Conservation (phyloP, 768 basidiomycete genomes). For the Fomitopsis pulvina region DNA sequence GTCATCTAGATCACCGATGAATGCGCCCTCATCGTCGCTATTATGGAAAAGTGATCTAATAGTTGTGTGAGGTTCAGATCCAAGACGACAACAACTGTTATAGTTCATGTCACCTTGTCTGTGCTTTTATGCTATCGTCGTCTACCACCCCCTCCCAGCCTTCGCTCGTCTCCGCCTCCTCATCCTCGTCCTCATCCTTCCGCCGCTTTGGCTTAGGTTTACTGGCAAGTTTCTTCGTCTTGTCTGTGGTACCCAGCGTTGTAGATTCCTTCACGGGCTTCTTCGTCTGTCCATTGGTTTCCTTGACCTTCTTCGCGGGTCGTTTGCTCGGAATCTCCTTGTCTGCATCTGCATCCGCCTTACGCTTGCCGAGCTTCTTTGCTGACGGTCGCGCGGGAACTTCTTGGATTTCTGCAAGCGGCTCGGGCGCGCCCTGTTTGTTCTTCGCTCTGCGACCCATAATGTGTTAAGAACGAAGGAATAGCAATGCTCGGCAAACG, state of each 20-base stretch:
- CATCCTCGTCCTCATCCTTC: conserved; percentile 22
- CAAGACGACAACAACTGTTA: neutral
- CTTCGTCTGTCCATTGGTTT: conserved; percentile 13
- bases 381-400: conserved; percentile 27
- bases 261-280: conserved; percentile 3
- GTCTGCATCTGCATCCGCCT: conserved; percentile 39
- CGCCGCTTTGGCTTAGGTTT: conserved; percentile 17
- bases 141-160: conserved; percentile 63
- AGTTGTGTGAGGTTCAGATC: neutral
- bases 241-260: conserved; percentile 7
- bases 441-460: conserved; percentile 87
- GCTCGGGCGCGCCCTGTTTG: conserved; percentile 70
- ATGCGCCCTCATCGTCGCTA: conserved; percentile 34
- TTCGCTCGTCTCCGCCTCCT: conserved; percentile 28
- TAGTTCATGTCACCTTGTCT: conserved; percentile 29
- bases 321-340: conserved; percentile 11
- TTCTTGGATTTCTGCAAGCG: conserved; percentile 37
- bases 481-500: neutral
- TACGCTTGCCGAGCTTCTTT: conserved; percentile 70
- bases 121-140: conserved; percentile 35
- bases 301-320: conserved; percentile 20
- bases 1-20: conserved; percentile 44
- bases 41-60: conserved; percentile 40
- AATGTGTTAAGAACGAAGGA: conserved; percentile 2
- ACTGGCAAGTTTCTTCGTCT: conserved; percentile 2